Evolutionary conservation across 2,329 filamentous ascomycete genomes (phyloP).

Genomic region (Aureobasidium sp.): DNA sequence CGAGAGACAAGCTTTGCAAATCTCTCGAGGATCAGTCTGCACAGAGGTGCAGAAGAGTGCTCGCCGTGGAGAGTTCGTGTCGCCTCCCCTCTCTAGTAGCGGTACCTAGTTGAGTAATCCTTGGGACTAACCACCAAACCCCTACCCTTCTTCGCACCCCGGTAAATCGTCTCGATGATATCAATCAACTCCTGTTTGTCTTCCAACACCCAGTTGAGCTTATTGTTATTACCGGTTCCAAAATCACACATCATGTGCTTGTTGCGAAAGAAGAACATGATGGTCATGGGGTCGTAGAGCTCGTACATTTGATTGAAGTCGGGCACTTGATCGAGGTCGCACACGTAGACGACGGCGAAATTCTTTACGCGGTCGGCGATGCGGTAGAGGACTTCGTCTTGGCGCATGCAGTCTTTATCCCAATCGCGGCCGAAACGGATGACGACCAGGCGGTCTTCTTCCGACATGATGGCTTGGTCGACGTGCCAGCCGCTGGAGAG

Average conservation of each 20-base stretch:
- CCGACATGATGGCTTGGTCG: conserved; percentile 85
- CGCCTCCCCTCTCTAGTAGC: conserved; percentile 42
- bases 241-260: conserved; percentile 99
- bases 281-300: conserved; percentile 72
- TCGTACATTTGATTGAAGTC: conserved; percentile 96
- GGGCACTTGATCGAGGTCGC: conserved; percentile 82
- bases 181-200: conserved; percentile 98
- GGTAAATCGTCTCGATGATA: conserved; percentile 95
- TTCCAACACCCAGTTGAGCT: conserved; percentile 91
- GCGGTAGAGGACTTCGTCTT: conserved; percentile 91
- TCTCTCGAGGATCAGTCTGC: not conserved
- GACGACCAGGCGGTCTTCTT: conserved; percentile 87
- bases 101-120: conserved; percentile 64
- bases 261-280: conserved; percentile 98
- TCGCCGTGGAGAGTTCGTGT: not conserved
- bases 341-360: conserved; percentile 86
- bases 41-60: not conserved
- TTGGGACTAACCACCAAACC: conserved; percentile 96
- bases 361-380: conserved; percentile 92
- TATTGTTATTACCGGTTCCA: conserved; percentile 97
- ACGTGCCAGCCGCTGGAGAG: conserved; percentile 93
- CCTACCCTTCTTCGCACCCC: conserved; percentile 94
- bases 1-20: not conserved
- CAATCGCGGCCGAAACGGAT: conserved; percentile 88
- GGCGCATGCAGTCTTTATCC: conserved; percentile 70